phyloP scores from a whole-genome alignment of 225 moss, liverwort and hornwort species.

The Bryum argenteum region DNA sequence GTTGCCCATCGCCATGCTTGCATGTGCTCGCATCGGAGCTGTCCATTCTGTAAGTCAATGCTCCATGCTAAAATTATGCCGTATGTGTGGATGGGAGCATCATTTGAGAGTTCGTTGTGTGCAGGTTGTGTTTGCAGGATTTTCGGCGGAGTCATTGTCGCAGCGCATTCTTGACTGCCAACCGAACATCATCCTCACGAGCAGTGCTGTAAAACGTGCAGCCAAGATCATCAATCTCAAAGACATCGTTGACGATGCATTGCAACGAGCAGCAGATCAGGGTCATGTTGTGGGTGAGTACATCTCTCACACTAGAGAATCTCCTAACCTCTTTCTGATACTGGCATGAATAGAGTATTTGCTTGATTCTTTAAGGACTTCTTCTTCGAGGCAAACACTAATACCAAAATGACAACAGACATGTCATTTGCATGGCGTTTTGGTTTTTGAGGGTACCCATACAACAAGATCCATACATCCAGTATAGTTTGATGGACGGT shows the following conservation, averaged over 20 bases:
- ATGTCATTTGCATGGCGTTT: too few species aligned
- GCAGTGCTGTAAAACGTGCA: constrained; percentile 73
- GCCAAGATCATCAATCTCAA: constrained; percentile 79
- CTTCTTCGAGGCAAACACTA: too few species aligned
- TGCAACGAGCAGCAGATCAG: constrained; percentile 40
- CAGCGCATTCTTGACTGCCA: constrained; percentile 86
- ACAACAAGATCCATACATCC: too few species aligned
- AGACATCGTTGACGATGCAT: constrained; percentile 78
- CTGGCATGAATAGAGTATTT: too few species aligned
- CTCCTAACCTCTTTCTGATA: too few species aligned
- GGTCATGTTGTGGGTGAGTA: constrained; percentile 63
- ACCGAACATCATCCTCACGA: constrained; percentile 68
- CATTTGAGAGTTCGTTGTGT: not conserved
- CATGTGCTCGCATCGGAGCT: constrained; percentile 91
- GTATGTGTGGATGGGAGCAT: too few species aligned
- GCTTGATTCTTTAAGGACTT: too few species aligned
- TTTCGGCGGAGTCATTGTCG: constrained; percentile 81
- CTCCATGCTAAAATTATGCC: not conserved
- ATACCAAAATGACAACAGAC: too few species aligned
- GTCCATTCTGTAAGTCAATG: constrained; percentile 72
- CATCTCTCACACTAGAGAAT: not conserved
- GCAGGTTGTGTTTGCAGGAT: constrained; percentile 94
- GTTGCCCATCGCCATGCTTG: constrained; percentile 88
- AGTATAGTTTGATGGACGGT: too few species aligned
- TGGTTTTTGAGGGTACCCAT: too few species aligned